These are phyloP conservation scores for Torulaspora globosa DNA, from an alignment of 1,139 yeast species.

Conservation along the genomic window DNA sequence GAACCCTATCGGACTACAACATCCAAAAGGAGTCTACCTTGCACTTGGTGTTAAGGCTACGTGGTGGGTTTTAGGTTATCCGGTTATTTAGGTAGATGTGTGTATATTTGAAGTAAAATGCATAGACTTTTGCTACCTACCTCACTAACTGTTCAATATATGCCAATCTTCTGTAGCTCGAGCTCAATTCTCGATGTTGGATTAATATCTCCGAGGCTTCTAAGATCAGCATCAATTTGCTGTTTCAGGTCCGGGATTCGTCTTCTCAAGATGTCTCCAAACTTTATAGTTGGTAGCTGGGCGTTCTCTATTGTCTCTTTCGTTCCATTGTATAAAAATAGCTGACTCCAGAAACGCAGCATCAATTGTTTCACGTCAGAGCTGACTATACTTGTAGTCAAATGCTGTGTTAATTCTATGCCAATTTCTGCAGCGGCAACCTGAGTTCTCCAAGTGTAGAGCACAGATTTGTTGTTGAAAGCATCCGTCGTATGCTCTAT, in stretches of 20 bases:
- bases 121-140: conserved; percentile 1
- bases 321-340: conserved; percentile 38
- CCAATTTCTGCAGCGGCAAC: conserved; percentile 44
- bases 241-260: conserved; percentile 16
- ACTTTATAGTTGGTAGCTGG: conserved; percentile 47
- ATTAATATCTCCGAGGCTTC: conserved; percentile 33
- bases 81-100: conserved; percentile 26
- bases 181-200: conserved; percentile 40
- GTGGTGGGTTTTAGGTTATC: conserved; percentile 46
- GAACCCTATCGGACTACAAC: conserved; percentile 59
- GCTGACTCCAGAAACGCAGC: conserved; percentile 33
- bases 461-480: conserved; percentile 38
- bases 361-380: conserved; percentile 15
- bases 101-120: conserved; percentile 23
- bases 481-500: conserved; percentile 26
- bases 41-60: conserved; percentile 50
- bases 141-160: not conserved
- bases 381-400: conserved; percentile 15
- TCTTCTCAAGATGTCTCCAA: conserved; percentile 35
- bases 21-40: conserved; percentile 58
- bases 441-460: conserved; percentile 59
- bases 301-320: conserved; percentile 59
- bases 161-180: conserved; percentile 37
- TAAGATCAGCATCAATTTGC: conserved; percentile 33
- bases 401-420: conserved; percentile 23